Evolutionary conservation across 1,284 basidiomycete species (phyloP).

Genomic region (Kwoniella shivajii): DNA sequence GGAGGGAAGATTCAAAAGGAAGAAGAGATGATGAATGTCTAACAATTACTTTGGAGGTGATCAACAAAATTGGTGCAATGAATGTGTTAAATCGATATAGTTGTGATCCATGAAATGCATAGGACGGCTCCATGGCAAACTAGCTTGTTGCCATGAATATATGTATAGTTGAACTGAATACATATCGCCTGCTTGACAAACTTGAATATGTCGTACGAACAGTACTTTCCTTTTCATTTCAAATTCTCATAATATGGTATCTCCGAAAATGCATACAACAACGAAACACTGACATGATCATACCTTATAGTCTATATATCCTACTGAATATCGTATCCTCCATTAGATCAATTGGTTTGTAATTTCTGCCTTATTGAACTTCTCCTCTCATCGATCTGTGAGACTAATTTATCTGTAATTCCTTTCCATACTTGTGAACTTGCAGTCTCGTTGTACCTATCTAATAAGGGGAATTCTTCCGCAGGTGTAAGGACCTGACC

Average conservation of each 20-base stretch:
- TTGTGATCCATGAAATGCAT: no score
- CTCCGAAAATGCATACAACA: background rate
- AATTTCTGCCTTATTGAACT: constrained; percentile 4
- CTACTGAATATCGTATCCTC: no score
- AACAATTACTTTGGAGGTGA: no score
- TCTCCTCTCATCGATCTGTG: constrained; percentile 29
- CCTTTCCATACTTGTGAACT: constrained; percentile 51
- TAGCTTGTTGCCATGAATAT: no score
- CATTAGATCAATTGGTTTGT: background rate
- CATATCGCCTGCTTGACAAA: no score
- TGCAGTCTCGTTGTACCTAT: constrained; percentile 52
- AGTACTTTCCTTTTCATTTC: background rate
- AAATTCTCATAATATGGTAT: background rate
- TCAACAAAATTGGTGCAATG: no score
- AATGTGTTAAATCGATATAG: no score
- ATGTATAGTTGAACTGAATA: no score
- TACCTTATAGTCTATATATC: no score
- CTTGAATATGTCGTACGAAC: no score
- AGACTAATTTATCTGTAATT: constrained; percentile 46
- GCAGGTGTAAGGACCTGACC: no score
- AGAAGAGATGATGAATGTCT: constrained; percentile 22
- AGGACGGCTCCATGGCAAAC: no score
- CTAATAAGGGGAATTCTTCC: constrained; percentile 47
- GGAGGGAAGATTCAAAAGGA: constrained; percentile 11
- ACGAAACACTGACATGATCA: background rate